Percentiles rank a stretch among this genome's conserved stretches.
These are phyloP conservation scores for Carex parvula DNA, from an alignment of 176 grass and related monocot genomes.

Conservation along the genomic window DNA sequence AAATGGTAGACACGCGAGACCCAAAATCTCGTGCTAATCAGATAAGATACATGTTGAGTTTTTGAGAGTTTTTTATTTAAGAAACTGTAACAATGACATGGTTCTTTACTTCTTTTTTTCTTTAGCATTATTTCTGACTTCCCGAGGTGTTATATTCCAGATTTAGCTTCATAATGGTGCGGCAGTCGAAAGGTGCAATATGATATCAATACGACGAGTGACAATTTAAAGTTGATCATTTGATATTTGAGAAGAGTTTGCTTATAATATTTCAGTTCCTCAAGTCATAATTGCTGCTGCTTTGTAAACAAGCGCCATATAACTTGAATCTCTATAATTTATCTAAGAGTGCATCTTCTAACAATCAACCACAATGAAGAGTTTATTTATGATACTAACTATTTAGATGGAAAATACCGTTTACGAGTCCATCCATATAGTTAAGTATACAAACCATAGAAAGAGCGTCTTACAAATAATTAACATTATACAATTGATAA, in stretches of 20 bases:
- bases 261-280: neutral
- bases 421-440: too few relatives aligned
- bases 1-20: too few relatives aligned
- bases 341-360: neutral
- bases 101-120: too few relatives aligned
- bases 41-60: too few relatives aligned
- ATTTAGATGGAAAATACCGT: too few relatives aligned
- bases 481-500: neutral
- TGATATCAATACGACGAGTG: neutral
- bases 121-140: neutral
- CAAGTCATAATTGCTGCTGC: too few relatives aligned
- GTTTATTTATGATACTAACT: neutral
- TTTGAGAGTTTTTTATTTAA: too few relatives aligned
- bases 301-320: neutral
- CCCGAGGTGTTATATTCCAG: neutral
- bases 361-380: neutral
- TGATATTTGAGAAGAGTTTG: neutral
- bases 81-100: too few relatives aligned
- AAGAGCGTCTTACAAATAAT: neutral
- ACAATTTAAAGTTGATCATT: neutral
- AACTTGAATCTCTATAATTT: too few relatives aligned
- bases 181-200: neutral
- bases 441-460: neutral
- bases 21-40: too few relatives aligned
- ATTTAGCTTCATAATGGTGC: neutral